Conservation (phyloP, 306 rosid genomes). For the Pyrus bretschneideri region DNA sequence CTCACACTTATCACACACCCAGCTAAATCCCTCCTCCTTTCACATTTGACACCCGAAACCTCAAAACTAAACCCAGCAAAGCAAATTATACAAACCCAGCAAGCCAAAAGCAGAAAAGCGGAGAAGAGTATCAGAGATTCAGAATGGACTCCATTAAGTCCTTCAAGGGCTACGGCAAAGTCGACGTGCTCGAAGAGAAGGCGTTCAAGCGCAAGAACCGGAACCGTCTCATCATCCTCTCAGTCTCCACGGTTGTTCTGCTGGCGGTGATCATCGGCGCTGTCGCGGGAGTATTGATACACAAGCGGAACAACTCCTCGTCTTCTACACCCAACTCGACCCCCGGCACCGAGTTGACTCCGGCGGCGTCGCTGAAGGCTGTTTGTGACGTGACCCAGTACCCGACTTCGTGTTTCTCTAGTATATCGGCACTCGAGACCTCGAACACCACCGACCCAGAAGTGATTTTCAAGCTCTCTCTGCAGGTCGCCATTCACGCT, state of each 20-base stretch:
- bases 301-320: constrained; percentile 35
- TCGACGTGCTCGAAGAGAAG: constrained; percentile 62
- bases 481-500: constrained; percentile 58
- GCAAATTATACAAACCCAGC: not conserved
- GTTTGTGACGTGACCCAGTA: constrained; percentile 65
- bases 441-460: constrained; percentile 66
- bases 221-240: constrained; percentile 40
- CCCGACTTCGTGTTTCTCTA: constrained; percentile 62
- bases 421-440: constrained; percentile 38
- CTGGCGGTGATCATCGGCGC: constrained; percentile 36
- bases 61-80: not conserved
- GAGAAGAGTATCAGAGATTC: constrained; percentile 3
- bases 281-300: constrained; percentile 43
- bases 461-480: constrained; percentile 66
- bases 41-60: too few species aligned
- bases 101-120: not conserved
- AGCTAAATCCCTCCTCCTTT: not conserved
- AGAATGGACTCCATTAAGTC: constrained; percentile 61
- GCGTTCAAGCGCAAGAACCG: constrained; percentile 52
- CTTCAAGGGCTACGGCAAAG: constrained; percentile 85
- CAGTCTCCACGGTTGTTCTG: constrained; percentile 41
- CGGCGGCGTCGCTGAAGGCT: constrained; percentile 58
- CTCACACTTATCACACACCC: not conserved
- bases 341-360: constrained; percentile 38
- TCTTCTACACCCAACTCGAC: constrained; percentile 22